A percentile compares a stretch with the other conserved stretches of the same genome.
phyloP scores from a whole-genome alignment of 2,329 filamentous ascomycete species.

The Zymoseptoria brevis region DNA sequence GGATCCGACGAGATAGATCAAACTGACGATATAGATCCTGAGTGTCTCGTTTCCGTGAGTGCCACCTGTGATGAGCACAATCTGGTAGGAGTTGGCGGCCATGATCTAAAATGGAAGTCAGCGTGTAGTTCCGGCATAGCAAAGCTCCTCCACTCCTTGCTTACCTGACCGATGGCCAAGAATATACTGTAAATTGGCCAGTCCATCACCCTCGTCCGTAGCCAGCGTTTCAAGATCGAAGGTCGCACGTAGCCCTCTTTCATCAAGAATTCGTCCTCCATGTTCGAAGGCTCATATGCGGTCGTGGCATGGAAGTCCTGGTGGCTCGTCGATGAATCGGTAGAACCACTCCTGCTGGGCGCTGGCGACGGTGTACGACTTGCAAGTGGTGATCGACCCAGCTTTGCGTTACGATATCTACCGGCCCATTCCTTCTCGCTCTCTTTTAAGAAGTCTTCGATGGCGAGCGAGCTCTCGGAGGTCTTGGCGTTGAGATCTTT shows the following conservation, averaged over 20 bases:
- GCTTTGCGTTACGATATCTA: slow-evolving; percentile 47
- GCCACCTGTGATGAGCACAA: slow-evolving; percentile 54
- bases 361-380: slow-evolving; percentile 2
- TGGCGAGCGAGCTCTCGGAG: slow-evolving; percentile 47
- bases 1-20: slow-evolving; percentile 49
- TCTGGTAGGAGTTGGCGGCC: slow-evolving; percentile 56
- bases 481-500: slow-evolving; percentile 43
- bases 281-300: not conserved
- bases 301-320: slow-evolving; percentile 28
- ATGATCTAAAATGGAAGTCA: slow-evolving; percentile 45
- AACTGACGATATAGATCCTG: slow-evolving; percentile 52
- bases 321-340: slow-evolving; percentile 31
- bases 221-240: slow-evolving; percentile 48
- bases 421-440: slow-evolving; percentile 59
- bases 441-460: slow-evolving; percentile 54
- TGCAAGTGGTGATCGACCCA: slow-evolving; percentile 41
- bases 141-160: too few species aligned
- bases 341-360: slow-evolving; percentile 3
- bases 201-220: slow-evolving; percentile 48
- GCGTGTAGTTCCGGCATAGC: too few species aligned
- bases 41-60: slow-evolving; percentile 45
- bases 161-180: slow-evolving; percentile 34
- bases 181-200: slow-evolving; percentile 56
- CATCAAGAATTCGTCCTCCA: slow-evolving; percentile 42
- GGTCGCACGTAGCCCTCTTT: slow-evolving; percentile 48